Evolutionary conservation across 352 stramenopile species (phyloP), one percentile per base, ranked within the genome.

Genomic region (Globisporangium nunn): DNA sequence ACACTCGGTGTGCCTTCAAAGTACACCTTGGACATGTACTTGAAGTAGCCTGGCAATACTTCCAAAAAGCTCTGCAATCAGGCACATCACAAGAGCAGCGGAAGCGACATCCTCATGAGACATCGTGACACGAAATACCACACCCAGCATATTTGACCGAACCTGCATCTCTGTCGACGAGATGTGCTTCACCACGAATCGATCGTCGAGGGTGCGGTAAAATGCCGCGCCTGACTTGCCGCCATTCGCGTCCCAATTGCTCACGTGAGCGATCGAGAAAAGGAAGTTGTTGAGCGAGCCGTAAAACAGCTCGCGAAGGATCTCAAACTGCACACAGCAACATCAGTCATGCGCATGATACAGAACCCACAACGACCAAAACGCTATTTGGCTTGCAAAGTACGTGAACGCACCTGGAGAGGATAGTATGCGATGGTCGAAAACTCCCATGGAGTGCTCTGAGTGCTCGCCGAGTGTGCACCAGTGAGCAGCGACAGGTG

Each of bases 181-280:
- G 62, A 99, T 98, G 64, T 96, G 96, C 67, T 99, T 99, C 33
- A 98, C 91, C 50, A 99, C 88, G 68, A 99, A 99, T 14, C 96
- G 83, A 52, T 98, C 92, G 71, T 99, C 96, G 2, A 91, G 70
- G 12, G 96, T 98, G 58, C 94, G 88, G 39, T 92, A 94, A 68
- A 99, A 99, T 1, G 84, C 96, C 39, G 97, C 96, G 15, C 96
- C 95, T 10, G 92, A 98, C 76, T 99, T 99, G 39, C 97, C 97
- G 31, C 97, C 97, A 59, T 88, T 97, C 15, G 96, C 93, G 46
- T 95, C 78, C 95, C 94, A 98, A 30, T 76, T 75, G 57, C 79
- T 69, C 15, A 93, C 83, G 31, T 91, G 75, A 5, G 87, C 80
- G 59, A 96, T 81, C 3, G 85, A 95, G 54, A 85, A 86, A n/a